A percentile compares a stretch with the other conserved stretches of the same genome.
phyloP scores from a whole-genome alignment of 192 early-diverging fungal genomes.

The Coemansia brasiliensis region DNA sequence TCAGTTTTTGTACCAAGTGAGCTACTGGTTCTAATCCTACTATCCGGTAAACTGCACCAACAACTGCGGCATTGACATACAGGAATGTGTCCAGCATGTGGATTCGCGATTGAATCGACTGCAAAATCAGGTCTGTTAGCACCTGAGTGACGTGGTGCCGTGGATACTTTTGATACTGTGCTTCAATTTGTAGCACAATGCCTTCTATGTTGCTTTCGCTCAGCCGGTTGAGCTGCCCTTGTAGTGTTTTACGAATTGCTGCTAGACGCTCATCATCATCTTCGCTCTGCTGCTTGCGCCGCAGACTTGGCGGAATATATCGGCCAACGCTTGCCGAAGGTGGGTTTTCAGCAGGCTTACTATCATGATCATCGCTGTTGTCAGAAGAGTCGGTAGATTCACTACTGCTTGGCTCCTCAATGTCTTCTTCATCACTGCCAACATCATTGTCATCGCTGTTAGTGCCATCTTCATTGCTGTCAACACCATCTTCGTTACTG shows the following conservation, averaged over 20 bases:
- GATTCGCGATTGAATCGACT: conserved; percentile 76
- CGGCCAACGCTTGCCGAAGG: conserved; percentile 45
- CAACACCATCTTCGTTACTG: not conserved
- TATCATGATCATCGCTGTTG: too few species aligned
- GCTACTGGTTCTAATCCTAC: conserved; percentile 88
- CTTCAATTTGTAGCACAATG: conserved; percentile 80
- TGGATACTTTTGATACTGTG: conserved; percentile 64
- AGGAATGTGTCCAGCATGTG: conserved; percentile 91
- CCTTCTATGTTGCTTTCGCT: conserved; percentile 91
- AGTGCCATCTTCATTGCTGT: not conserved
- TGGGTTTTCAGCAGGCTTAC: too few species aligned
- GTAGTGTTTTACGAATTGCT: conserved; percentile 75
- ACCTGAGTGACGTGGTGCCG: conserved; percentile 81
- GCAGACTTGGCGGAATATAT: conserved; percentile 91
- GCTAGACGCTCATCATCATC: conserved; percentile 65
- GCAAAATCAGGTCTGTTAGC: conserved; percentile 72
- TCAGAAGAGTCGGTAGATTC: too few species aligned
- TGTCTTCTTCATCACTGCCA: not conserved
- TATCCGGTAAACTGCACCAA: conserved; percentile 75
- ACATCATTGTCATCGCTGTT: not conserved
- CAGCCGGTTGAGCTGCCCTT: conserved; percentile 85
- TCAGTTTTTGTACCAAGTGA: conserved; percentile 71
- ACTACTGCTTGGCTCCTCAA: too few species aligned
- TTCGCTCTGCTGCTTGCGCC: conserved; percentile 60
- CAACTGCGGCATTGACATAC: conserved; percentile 83